A percentile compares a stretch with the other conserved stretches of the same genome.
Evolutionary conservation across 2,329 filamentous ascomycete species (phyloP).

Genomic region (Alternaria gansuensis): DNA sequence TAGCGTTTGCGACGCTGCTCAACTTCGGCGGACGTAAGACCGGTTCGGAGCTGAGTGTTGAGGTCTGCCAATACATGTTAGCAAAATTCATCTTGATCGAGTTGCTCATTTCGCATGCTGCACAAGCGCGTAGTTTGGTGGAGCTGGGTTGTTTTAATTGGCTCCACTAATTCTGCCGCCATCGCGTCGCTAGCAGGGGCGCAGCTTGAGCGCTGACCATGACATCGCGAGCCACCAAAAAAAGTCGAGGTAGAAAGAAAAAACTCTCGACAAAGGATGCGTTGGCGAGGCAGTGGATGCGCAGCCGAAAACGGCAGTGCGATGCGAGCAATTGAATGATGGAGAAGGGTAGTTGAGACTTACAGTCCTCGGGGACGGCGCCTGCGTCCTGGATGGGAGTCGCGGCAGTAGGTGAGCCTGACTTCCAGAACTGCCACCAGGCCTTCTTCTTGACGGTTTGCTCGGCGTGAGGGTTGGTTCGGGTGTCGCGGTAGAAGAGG

Average conservation of each 20-base stretch:
- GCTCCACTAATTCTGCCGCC: constrained; percentile 30
- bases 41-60: constrained; percentile 71
- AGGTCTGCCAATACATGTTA: constrained; percentile 60
- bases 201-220: constrained; percentile 31
- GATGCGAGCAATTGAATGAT: neutral
- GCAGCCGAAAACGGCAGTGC: neutral
- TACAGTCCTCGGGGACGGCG: constrained; percentile 66
- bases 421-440: constrained; percentile 68
- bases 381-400: constrained; percentile 45
- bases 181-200: constrained; percentile 16
- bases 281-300: constrained; percentile 1
- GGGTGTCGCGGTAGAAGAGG: constrained; percentile 70
- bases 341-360: constrained; percentile 12
- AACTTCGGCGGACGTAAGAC: constrained; percentile 68
- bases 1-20: constrained; percentile 71
- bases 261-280: constrained; percentile 20
- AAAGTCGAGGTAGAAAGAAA: constrained; percentile 9
- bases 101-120: constrained; percentile 17
- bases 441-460: constrained; percentile 60
- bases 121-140: constrained; percentile 30
- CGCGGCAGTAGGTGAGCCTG: constrained; percentile 42
- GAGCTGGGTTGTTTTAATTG: constrained; percentile 31
- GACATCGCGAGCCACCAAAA: constrained; percentile 23
- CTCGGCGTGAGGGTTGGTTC: constrained; percentile 57
- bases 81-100: constrained; percentile 14